These are phyloP conservation scores for Hymenoscyphus albidus DNA, from an alignment of 2,329 filamentous ascomycete species.

Conservation along the genomic window DNA sequence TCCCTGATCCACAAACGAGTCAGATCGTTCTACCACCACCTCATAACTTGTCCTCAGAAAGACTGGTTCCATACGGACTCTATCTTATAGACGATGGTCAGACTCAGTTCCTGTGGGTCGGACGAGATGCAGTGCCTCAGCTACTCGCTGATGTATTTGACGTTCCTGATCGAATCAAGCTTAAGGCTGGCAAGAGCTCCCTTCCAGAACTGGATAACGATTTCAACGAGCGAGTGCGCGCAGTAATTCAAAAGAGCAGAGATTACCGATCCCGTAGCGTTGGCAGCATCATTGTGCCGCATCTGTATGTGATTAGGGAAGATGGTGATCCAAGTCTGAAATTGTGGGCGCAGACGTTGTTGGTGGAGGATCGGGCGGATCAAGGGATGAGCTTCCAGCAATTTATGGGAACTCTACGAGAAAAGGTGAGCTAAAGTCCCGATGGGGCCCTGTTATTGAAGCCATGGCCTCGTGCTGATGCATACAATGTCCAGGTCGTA, in stretches of 20 bases:
- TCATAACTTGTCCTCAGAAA: conserved; percentile 82
- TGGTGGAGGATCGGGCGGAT: conserved; percentile 93
- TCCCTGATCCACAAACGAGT: conserved; percentile 79
- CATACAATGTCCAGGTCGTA: conserved; percentile 28
- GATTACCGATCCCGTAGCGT: conserved; percentile 84
- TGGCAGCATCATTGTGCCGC: conserved; percentile 87
- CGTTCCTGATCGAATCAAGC: conserved; percentile 72
- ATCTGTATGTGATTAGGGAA: conserved; percentile 89
- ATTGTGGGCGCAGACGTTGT: conserved; percentile 92
- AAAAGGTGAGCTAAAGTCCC: conserved; percentile 68
- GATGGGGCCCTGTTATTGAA: conserved; percentile 12
- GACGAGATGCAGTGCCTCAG: conserved; percentile 86
- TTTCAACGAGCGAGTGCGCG: conserved; percentile 90
- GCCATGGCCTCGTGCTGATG: conserved; percentile 28
- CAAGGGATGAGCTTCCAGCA: conserved; percentile 89
- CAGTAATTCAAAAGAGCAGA: conserved; percentile 85
- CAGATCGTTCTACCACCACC: conserved; percentile 84
- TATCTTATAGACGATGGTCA: conserved; percentile 97
- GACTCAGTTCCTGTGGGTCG: conserved; percentile 96
- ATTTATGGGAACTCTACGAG: conserved; percentile 86
- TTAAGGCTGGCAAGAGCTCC: conserved; percentile 87
- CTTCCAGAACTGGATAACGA: conserved; percentile 89
- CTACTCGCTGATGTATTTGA: conserved; percentile 89
- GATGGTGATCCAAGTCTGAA: conserved; percentile 94
- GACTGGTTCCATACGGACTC: conserved; percentile 81